Evolutionary conservation across 495 filamentous ascomycete species (phyloP), one percentile per base, ranked within the genome.

Genomic region (Penicillium herquei): DNA sequence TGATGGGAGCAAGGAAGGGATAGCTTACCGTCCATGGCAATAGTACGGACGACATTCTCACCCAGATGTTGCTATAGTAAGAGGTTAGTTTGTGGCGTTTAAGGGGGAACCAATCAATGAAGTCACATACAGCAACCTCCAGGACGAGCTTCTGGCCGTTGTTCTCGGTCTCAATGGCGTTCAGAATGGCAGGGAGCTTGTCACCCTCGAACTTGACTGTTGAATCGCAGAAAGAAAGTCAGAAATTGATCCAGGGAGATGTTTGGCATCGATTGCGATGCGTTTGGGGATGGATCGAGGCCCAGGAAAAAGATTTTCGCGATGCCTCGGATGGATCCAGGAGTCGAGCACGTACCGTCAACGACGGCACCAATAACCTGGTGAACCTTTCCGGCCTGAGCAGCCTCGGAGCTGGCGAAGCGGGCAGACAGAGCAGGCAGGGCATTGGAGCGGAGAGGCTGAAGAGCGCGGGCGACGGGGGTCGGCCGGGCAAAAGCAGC

Each of bases 11-110:
- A 42, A 18, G 48, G 34, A 13, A 26, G 21, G 21, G 31, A n/a
- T 56, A 55, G 79, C 88, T 77, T 85, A 96, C 94, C 94, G 79
- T 98, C 94, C 94, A 98, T 98, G 79, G 94, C 95, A 95, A 98
- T 98, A 73, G 90, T 92, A 79, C 94, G 88, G 76, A 98, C 95
- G 73, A 96, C 91, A 84, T 89, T 96, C 84, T 98, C 90, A 81
- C 94, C 94, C 78, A 98, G 81, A 85, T 98, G 94, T 96, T 98
- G 94, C 92, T 96, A 70, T 67, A 48, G 41, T 45, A 32, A 9
- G 32, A 44, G 30, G 58, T 73, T 70, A 71, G 66, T 60, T 55
- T 48, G 30, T 18, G 2, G 54, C 54, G 59, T 37, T 37, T 13
- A 61, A 70, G 63, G 39, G 8, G 42, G 43, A 47, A 34, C 63